A percentile compares a stretch with the other conserved stretches of the same genome.
Evolutionary conservation across 2,329 filamentous ascomycete genomes (phyloP).

Genomic region (Parastagonospora nodorum): DNA sequence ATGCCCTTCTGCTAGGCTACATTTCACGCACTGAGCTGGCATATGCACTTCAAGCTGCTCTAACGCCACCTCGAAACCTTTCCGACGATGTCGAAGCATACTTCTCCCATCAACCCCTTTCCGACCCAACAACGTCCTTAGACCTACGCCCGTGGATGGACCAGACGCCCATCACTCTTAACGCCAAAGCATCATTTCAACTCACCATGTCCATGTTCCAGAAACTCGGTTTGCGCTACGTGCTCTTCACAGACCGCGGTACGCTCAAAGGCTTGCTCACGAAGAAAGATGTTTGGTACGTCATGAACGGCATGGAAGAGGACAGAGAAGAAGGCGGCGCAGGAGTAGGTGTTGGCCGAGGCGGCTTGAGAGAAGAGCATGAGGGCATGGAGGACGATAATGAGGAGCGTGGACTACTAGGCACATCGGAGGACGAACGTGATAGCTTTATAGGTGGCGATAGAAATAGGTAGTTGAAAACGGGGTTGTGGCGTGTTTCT

Average conservation of each 20-base stretch:
- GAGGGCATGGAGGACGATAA: slow-evolving; percentile 35
- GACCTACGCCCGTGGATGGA: slow-evolving; percentile 98
- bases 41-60: slow-evolving; percentile 74
- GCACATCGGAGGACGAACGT: slow-evolving; percentile 26
- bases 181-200: slow-evolving; percentile 74
- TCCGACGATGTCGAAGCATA: slow-evolving; percentile 76
- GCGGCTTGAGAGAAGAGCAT: slow-evolving; percentile 43
- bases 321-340: slow-evolving; percentile 44
- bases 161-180: slow-evolving; percentile 91
- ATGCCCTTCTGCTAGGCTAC: slow-evolving; percentile 84
- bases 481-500: slow-evolving; percentile 4
- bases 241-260: slow-evolving; percentile 84
- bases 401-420: slow-evolving; percentile 49
- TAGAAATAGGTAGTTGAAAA: slow-evolving; percentile 5
- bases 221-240: slow-evolving; percentile 87
- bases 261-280: slow-evolving; percentile 84
- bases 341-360: slow-evolving; percentile 43
- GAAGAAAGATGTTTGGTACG: slow-evolving; percentile 97
- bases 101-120: slow-evolving; percentile 80
- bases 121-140: slow-evolving; percentile 74
- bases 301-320: slow-evolving; percentile 68
- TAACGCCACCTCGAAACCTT: slow-evolving; percentile 62
- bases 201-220: slow-evolving; percentile 94
- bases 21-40: slow-evolving; percentile 89
- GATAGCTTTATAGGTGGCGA: slow-evolving; percentile 22